These are phyloP conservation scores for Wallacemonas sp. DNA, from an alignment of 208 protist genomes.

Conservation along the genomic window DNA sequence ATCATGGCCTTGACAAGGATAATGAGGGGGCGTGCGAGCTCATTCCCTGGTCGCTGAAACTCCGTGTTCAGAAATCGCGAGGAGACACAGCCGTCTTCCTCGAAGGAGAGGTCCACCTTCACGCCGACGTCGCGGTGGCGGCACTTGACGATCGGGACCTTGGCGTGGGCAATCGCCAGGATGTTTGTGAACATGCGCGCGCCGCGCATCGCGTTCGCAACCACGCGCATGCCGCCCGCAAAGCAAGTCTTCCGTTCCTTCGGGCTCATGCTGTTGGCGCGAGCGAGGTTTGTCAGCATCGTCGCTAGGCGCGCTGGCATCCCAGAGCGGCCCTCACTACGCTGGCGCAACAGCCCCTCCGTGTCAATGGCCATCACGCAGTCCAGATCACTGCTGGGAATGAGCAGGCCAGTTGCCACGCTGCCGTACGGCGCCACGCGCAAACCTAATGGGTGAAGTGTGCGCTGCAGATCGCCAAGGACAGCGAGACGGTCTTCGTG, in stretches of 20 bases:
- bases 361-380: slow-evolving; percentile 44
- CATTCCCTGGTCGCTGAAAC: slow-evolving; percentile 56
- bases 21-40: slow-evolving; percentile 68
- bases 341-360: not conserved
- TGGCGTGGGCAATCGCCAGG: slow-evolving; percentile 50
- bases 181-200: slow-evolving; percentile 32
- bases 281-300: slow-evolving; percentile 11
- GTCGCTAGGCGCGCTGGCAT: slow-evolving; percentile 8
- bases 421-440: slow-evolving; percentile 77
- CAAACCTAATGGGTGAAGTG: slow-evolving; percentile 30
- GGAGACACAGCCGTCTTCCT: slow-evolving; percentile 47
- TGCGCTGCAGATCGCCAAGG: slow-evolving; percentile 32
- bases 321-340: not conserved
- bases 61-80: slow-evolving; percentile 70
- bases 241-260: slow-evolving; percentile 17
- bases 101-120: slow-evolving; percentile 77
- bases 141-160: slow-evolving; percentile 87
- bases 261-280: not conserved
- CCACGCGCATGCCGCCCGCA: slow-evolving; percentile 26
- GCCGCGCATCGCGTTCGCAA: slow-evolving; percentile 46
- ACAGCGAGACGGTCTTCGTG: slow-evolving; percentile 30
- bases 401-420: slow-evolving; percentile 61
- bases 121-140: slow-evolving; percentile 28
- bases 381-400: slow-evolving; percentile 84
- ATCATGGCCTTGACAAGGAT: slow-evolving; percentile 77